Percentiles rank a stretch among this genome's conserved stretches.
phyloP scores from a whole-genome alignment of 2,329 filamentous ascomycete species.

The Fusarium bulbicola region DNA sequence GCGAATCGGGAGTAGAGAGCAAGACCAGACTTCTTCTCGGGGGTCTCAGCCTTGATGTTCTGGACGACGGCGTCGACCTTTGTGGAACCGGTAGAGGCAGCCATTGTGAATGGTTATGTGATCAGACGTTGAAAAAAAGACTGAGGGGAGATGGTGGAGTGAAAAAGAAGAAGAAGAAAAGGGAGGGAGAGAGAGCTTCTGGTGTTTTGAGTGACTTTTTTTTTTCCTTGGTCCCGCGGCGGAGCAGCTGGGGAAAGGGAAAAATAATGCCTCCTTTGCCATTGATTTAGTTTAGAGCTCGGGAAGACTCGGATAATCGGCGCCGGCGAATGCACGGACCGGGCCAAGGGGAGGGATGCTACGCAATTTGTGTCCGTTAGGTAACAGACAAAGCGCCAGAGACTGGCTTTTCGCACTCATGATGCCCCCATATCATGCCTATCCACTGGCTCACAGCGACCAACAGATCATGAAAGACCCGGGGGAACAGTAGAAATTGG shows the following conservation, averaged over 20 bases:
- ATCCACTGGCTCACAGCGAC: slow-evolving; percentile 9
- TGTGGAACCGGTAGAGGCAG: slow-evolving; percentile 52
- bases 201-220: slow-evolving; percentile 41
- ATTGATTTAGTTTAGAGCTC: slow-evolving; percentile 21
- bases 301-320: slow-evolving; percentile 47
- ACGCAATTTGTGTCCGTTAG: slow-evolving; percentile 13
- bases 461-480: slow-evolving; percentile 12
- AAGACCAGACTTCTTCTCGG: slow-evolving; percentile 59
- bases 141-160: slow-evolving; percentile 46
- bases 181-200: slow-evolving; percentile 19
- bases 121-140: slow-evolving; percentile 38
- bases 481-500: slow-evolving; percentile 20
- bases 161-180: slow-evolving; percentile 6
- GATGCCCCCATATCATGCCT: background rate
- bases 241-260: slow-evolving; percentile 18
- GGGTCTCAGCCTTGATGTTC: slow-evolving; percentile 52
- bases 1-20: slow-evolving; percentile 94
- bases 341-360: slow-evolving; percentile 38
- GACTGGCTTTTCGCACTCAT: background rate
- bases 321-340: slow-evolving; percentile 42
- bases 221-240: slow-evolving; percentile 29
- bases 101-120: slow-evolving; percentile 51
- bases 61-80: slow-evolving; percentile 58
- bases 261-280: slow-evolving; percentile 39
- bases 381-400: slow-evolving; percentile 4